Conservation (phyloP, 371 early-diverging fungal species). For the Funneliformis caledonium region DNA sequence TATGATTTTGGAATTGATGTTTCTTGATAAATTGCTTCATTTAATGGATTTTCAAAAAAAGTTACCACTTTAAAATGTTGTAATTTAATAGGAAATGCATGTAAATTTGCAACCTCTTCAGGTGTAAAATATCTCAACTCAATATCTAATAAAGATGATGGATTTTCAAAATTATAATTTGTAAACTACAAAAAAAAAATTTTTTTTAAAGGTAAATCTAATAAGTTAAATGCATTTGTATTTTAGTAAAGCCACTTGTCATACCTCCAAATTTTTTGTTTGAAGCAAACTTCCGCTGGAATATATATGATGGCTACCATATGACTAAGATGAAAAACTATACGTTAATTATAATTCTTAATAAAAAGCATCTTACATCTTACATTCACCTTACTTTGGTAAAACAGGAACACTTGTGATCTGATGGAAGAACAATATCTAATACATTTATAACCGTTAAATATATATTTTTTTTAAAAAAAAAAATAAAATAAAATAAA, state of each 20-base stretch:
- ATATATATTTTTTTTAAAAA: conserved; percentile 1
- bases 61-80: background rate
- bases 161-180: conserved; percentile 56
- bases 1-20: conserved; percentile 37
- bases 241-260: background rate
- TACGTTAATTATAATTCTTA: background rate
- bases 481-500: background rate
- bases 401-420: conserved; percentile 65
- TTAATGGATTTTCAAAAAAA: background rate
- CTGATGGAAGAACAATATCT: conserved; percentile 63
- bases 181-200: conserved; percentile 16
- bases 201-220: background rate
- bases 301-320: conserved; percentile 70
- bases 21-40: background rate
- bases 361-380: conserved; percentile 22
- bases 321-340: conserved; percentile 49
- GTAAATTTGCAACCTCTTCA: conserved; percentile 73
- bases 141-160: conserved; percentile 55
- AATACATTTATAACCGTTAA: background rate
- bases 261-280: conserved; percentile 54
- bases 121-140: conserved; percentile 81
- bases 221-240: background rate
- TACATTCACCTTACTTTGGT: conserved; percentile 60
- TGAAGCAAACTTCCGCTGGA: conserved; percentile 72
- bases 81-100: conserved; percentile 67